Base-by-base conservation (phyloP, 805 yeast species). In the Pichia eremophila region DNA sequence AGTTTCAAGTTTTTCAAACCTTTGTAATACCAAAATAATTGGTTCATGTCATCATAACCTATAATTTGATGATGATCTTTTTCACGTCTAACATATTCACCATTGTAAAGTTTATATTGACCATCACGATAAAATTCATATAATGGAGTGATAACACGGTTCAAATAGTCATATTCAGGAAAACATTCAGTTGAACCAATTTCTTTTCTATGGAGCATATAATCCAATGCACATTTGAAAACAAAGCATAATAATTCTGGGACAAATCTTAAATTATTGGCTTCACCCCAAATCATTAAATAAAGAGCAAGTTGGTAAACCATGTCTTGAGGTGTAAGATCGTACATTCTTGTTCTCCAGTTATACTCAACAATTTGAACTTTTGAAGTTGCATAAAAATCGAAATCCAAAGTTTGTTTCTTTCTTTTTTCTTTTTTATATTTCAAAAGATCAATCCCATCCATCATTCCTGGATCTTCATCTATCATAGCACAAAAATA, bases 401-500 rank as follows among this genome's bases (percentile, higher is more conserved):
- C 57, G 29, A 46, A 55, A 18, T 55, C 49, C 25, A 47, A 42
- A 40, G 49, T 55, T 11, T 54, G 51, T 34, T 45, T 82, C 62
- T 79, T 83, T 57, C 81, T 74, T 62, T 83, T 83, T 56, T 77
- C 79, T 41, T 49, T 77, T 73, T 48, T 79, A 79, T 51, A 76
- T 65, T 59, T 77, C 79, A 54, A 78, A 77, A 53, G 77, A 43
- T 81, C 83, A 44, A 81, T 69, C 55, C 81, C 83, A 44, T 77
- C 81, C 50, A 79, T 47, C 17, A 64, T 49, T 22, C 77, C 83
- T 46, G 78, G 84, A 65, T 89, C 96, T 43, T 83, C 65, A 54
- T 83, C 89, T 36, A 84, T 68, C 64, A 82, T 87, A 9, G 95
- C 87, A 41, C 95, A 87, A 65, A 90, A 85, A 63, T 81, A 88